phyloP scores from a whole-genome alignment of 495 filamentous ascomycete species.

The Staphylotrichum tortipilum region DNA sequence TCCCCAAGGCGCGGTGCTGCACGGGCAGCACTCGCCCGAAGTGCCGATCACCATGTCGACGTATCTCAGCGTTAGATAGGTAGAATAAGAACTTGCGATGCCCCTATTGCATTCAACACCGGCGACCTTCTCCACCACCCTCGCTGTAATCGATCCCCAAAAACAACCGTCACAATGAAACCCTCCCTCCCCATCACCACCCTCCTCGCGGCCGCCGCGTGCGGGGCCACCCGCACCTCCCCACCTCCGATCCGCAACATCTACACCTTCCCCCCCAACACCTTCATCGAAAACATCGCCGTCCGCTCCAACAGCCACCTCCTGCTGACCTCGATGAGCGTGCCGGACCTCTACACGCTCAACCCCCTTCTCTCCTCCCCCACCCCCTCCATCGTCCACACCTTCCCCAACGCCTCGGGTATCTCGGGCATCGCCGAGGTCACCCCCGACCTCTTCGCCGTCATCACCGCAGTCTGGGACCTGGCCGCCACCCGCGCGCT shows the following conservation, averaged over 20 bases:
- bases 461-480: slow-evolving; percentile 28
- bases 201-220: neutral
- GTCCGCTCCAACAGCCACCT: slow-evolving; percentile 40
- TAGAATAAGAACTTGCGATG: no score
- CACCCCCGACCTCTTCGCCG: slow-evolving; percentile 29
- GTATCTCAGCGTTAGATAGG: no score
- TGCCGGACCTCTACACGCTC: slow-evolving; percentile 16
- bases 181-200: neutral
- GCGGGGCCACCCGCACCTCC: neutral
- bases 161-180: neutral
- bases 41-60: neutral
- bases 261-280: slow-evolving; percentile 13
- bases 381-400: slow-evolving; percentile 27
- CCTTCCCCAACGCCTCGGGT: slow-evolving; percentile 27
- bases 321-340: slow-evolving; percentile 28
- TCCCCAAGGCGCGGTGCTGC: no score
- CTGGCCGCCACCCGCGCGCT: slow-evolving; percentile 18
- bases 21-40: no score
- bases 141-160: neutral
- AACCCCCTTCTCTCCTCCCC: slow-evolving; percentile 21
- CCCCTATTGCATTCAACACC: no score
- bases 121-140: no score
- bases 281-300: slow-evolving; percentile 36
- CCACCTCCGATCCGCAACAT: neutral
- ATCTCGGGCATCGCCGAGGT: slow-evolving; percentile 33